These are phyloP conservation scores for Biancaea sappan DNA, from an alignment of 306 rosid genomes.

Conservation along the genomic window DNA sequence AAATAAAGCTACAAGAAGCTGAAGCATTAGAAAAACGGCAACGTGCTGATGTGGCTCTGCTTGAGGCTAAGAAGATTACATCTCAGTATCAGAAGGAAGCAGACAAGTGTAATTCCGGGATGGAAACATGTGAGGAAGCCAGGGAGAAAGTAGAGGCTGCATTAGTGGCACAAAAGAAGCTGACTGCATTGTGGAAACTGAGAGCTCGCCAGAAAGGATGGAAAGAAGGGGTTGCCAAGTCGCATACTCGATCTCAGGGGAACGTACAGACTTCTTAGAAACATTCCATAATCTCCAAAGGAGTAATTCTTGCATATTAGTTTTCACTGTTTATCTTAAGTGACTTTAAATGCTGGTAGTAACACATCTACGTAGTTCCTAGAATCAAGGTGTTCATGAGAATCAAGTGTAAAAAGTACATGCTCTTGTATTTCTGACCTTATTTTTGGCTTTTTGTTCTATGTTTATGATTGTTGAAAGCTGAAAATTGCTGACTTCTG, in stretches of 20 bases:
- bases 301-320: slow-evolving; percentile 33
- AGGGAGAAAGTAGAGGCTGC: slow-evolving; percentile 84
- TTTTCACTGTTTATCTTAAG: slow-evolving; percentile 8
- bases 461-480: slow-evolving; percentile 32
- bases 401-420: slow-evolving; percentile 46
- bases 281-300: slow-evolving; percentile 1
- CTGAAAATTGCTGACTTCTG: slow-evolving; percentile 12
- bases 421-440: slow-evolving; percentile 34
- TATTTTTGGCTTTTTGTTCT: slow-evolving; percentile 17
- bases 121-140: slow-evolving; percentile 95
- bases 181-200: slow-evolving; percentile 76
- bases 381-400: slow-evolving; percentile 21
- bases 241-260: no score
- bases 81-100: slow-evolving; percentile 97
- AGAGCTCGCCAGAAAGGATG: slow-evolving; percentile 94
- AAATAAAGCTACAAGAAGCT: slow-evolving; percentile 68
- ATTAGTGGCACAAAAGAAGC: slow-evolving; percentile 65
- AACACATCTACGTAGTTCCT: slow-evolving; percentile 27
- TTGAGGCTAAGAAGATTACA: slow-evolving; percentile 87
- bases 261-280: no score
- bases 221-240: slow-evolving; percentile 78
- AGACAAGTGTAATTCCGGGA: slow-evolving; percentile 94
- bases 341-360: slow-evolving; percentile 29
- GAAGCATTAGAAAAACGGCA: slow-evolving; percentile 67
- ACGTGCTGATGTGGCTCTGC: slow-evolving; percentile 83